Evolutionary conservation across 768 basidiomycete genomes (phyloP), one percentile per base, ranked within the genome.

Genomic region (Podaxis mareebaensis): DNA sequence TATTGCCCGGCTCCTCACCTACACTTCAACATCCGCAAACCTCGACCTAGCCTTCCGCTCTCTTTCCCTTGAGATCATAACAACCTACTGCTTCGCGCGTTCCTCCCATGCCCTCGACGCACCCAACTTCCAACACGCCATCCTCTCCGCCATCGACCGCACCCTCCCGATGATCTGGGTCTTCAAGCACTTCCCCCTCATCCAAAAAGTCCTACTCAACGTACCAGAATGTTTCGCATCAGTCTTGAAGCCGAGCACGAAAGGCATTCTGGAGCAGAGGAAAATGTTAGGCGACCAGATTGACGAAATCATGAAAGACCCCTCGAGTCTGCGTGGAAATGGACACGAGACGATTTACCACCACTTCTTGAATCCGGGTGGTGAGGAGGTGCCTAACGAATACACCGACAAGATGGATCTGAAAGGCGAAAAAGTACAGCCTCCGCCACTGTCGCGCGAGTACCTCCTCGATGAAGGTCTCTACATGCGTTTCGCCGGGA

Each of bases 331-430:
- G 28, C 67, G 71, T 24, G 69, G 67, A 51, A 67, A 66, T 15
- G 76, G 74, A 13, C 78, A 78, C 65, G 76, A 77, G 58, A 77
- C 73, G 4, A 74, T 77, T 24, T 78, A 77, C 58, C 77, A 79
- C 53, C 73, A 76, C 48, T 72, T 78, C 60, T 58, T 78, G 40
- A 74, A 72, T 12, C 74, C 74, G 3, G 28, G 26, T 2, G 52
- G 28, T 38, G 33, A 40, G 36, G 58, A n/a, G 12, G 39, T 13
- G 3, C 49, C 40, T 15, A 40, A 22, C 13, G 58, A 24, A 22
- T 17, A 11, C 28, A 22, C 15, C 12, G 36, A 17, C 58, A 46
- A 22, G 26, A 4, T 17, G 20, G 24, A 36, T 20, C 17, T 36
- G 20, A 48, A 8, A 20, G 22, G 33, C 11, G 73, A 72, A 3